These are phyloP conservation scores for Penicillium sp. DNA, from an alignment of 2,329 filamentous ascomycete genomes.

Conservation along the genomic window DNA sequence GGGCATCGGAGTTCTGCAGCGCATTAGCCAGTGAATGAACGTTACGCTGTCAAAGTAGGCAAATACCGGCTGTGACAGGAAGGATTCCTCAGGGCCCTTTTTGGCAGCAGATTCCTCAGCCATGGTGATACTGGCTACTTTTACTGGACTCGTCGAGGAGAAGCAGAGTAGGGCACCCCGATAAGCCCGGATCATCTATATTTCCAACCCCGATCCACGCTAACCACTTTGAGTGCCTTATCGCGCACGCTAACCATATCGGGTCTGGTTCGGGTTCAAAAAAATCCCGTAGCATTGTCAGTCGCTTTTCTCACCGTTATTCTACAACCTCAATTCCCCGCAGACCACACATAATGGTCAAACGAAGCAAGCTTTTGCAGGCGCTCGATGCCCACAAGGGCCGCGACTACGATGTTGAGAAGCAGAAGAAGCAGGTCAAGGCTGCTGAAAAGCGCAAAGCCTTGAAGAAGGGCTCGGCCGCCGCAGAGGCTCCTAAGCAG, in stretches of 20 bases:
- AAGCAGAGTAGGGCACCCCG: constrained; percentile 3
- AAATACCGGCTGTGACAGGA: constrained; percentile 24
- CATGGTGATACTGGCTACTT: constrained; percentile 14
- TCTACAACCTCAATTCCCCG: constrained; percentile 13
- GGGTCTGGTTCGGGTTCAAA: constrained; percentile 28
- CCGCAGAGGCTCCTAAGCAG: constrained; percentile 26
- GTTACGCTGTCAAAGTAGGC: background rate
- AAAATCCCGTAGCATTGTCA: constrained; percentile 30
- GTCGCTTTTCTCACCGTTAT: constrained; percentile 12
- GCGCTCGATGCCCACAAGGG: constrained; percentile 57
- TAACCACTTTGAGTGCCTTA: constrained; percentile 21
- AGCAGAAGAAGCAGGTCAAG: constrained; percentile 64
- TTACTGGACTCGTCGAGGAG: background rate
- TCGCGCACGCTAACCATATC: constrained; percentile 20
- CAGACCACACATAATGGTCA: constrained; percentile 40
- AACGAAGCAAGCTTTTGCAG: constrained; percentile 55
- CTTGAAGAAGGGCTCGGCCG: constrained; percentile 26
- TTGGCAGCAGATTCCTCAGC: constrained; percentile 20
- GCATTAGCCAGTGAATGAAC: constrained; percentile 1
- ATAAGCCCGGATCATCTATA: constrained; percentile 29
- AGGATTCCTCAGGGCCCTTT: constrained; percentile 19
- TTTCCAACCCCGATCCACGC: constrained; percentile 8
- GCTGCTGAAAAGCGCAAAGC: constrained; percentile 45
- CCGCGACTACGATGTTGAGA: constrained; percentile 68
- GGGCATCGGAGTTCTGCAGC: constrained; percentile 28